Conservation (phyloP, 352 stramenopile genomes). For the Phytophthora lateralis region DNA sequence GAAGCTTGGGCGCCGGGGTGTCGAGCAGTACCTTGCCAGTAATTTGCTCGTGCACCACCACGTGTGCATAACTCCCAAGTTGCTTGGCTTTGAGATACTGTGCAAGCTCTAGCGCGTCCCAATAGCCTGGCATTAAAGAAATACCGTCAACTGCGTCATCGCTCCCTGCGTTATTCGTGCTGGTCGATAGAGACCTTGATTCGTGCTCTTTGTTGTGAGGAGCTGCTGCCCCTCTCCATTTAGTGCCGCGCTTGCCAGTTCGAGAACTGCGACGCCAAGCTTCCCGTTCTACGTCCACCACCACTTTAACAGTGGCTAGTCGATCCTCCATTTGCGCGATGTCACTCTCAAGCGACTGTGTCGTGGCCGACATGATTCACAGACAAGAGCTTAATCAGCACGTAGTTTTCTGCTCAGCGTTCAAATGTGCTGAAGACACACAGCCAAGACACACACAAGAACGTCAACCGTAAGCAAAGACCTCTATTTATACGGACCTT, state of each 20-base stretch:
- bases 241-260: conserved; percentile 59
- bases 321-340: conserved; percentile 67
- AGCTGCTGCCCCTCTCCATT: conserved; percentile 61
- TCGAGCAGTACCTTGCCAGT: conserved; percentile 62
- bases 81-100: conserved; percentile 57
- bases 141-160: conserved; percentile 13
- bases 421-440: neutral
- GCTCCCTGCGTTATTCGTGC: conserved; percentile 10
- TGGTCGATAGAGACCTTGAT: neutral
- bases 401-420: neutral
- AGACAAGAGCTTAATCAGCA: neutral
- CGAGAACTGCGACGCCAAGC: conserved; percentile 57
- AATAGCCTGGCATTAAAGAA: conserved; percentile 51
- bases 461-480: conserved; percentile 6
- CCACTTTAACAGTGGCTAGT: conserved; percentile 56
- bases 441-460: neutral
- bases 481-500: conserved; percentile 39
- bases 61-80: conserved; percentile 53
- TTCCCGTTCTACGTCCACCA: conserved; percentile 54
- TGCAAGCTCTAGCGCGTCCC: conserved; percentile 65
- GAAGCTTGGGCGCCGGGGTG: conserved; percentile 47
- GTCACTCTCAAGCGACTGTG: conserved; percentile 58
- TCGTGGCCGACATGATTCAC: conserved; percentile 44
- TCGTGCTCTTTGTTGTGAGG: conserved; percentile 15
- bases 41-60: conserved; percentile 67